Percentiles rank a stretch among this genome's conserved stretches.
phyloP scores from a whole-genome alignment of 495 filamentous ascomycete genomes.

The Aspergillus sclerotioniger region DNA sequence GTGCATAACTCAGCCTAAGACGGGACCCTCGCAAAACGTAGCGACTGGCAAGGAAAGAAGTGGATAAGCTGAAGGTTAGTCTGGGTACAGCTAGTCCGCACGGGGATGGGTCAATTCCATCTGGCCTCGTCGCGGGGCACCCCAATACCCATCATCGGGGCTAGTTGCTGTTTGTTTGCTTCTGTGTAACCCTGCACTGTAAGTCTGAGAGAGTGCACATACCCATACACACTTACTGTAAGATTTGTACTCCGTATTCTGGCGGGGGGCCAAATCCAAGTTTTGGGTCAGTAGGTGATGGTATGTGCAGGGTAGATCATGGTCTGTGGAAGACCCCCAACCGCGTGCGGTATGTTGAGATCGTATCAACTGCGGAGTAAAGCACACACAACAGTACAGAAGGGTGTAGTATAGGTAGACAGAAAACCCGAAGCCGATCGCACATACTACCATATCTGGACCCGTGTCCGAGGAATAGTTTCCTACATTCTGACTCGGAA shows the following conservation, averaged over 20 bases:
- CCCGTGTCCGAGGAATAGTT: not conserved
- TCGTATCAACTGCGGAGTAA: not conserved
- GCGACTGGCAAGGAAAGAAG: conserved; percentile 1
- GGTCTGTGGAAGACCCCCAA: not conserved
- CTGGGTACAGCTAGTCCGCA: no score
- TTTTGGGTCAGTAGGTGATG: not conserved
- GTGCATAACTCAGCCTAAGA: not conserved
- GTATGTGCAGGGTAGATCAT: not conserved
- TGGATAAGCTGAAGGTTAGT: conserved; percentile 15
- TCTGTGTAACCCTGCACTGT: no score
- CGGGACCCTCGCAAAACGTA: conserved; percentile 7
- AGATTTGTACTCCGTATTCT: not conserved
- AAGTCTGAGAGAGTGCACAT: no score
- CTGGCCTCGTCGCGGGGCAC: no score
- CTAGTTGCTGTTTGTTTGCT: not conserved
- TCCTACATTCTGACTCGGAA: not conserved
- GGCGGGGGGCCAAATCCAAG: no score
- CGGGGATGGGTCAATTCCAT: no score
- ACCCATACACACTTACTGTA: no score
- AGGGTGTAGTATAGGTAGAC: no score
- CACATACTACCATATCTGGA: not conserved
- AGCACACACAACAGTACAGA: not conserved
- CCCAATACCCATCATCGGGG: not conserved
- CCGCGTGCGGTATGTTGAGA: no score
- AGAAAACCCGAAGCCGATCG: not conserved